These are phyloP conservation scores for Lyophyllum semitale DNA, from an alignment of 768 basidiomycete species.

Conservation along the genomic window DNA sequence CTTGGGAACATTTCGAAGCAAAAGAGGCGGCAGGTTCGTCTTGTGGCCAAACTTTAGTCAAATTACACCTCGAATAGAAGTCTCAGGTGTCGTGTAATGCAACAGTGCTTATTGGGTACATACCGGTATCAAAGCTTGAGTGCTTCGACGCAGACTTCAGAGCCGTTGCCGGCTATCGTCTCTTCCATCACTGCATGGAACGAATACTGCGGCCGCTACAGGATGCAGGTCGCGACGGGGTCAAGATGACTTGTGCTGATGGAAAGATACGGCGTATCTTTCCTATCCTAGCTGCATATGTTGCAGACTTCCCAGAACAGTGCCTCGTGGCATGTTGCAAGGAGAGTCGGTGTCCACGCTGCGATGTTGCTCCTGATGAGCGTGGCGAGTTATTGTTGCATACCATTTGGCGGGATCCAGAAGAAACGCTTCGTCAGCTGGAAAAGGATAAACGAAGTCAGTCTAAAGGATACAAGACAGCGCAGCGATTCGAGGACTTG, in stretches of 20 bases:
- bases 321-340: conserved; percentile 30
- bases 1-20: conserved; percentile 46
- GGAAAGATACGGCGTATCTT: conserved; percentile 23
- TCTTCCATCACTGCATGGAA: conserved; percentile 4
- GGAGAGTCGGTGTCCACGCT: conserved; percentile 27
- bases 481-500: too few relatives aligned
- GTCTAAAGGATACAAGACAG: too few relatives aligned
- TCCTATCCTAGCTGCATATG: conserved; percentile 31
- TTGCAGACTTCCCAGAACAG: conserved; percentile 31
- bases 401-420: too few relatives aligned
- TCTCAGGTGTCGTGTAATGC: conserved; percentile 26
- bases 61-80: conserved; percentile 24
- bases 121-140: conserved; percentile 1
- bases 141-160: neutral
- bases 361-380: conserved; percentile 17
- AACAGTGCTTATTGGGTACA: conserved; percentile 1
- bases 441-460: too few relatives aligned
- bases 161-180: neutral
- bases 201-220: conserved; percentile 28
- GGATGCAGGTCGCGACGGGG: conserved; percentile 27
- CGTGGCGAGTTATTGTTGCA: neutral
- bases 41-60: conserved; percentile 37
- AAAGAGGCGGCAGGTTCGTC: conserved; percentile 36
- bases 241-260: conserved; percentile 35
- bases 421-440: conserved; percentile 26